phyloP scores from a whole-genome alignment of 1,284 basidiomycete species.

The Volvariella volvacea region DNA sequence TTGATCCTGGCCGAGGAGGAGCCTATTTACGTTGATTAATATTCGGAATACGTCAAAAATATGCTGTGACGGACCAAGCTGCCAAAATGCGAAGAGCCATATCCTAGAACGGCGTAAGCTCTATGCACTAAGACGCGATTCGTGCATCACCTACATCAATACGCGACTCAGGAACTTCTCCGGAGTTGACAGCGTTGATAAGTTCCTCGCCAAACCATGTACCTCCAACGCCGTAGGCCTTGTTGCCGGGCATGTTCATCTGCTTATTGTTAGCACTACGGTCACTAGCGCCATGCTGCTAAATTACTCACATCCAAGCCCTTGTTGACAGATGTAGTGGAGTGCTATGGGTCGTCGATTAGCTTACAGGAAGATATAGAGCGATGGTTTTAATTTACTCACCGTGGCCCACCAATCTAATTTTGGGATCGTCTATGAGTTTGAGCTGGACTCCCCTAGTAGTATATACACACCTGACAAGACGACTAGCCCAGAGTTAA shows the following conservation, averaged over 20 bases:
- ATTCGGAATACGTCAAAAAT: not conserved
- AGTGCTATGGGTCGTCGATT: slow-evolving; percentile 26
- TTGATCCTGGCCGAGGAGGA: slow-evolving; percentile 53
- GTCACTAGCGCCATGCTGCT: not conserved
- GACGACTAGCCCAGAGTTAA: not conserved
- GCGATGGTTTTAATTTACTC: slow-evolving; percentile 10
- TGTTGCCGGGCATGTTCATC: slow-evolving; percentile 73
- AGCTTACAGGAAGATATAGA: slow-evolving; percentile 8
- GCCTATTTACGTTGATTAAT: no score
- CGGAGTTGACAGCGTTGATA: slow-evolving; percentile 44
- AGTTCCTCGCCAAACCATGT: slow-evolving; percentile 42
- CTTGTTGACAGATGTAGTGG: slow-evolving; percentile 50
- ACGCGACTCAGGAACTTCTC: slow-evolving; percentile 41
- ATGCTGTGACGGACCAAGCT: slow-evolving; percentile 35
- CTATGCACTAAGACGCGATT: not conserved
- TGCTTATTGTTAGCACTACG: slow-evolving; percentile 17
- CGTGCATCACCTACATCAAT: slow-evolving; percentile 32
- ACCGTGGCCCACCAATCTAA: slow-evolving; percentile 66
- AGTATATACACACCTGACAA: no score
- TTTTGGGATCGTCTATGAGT: slow-evolving; percentile 21
- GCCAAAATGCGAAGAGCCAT: slow-evolving; percentile 61
- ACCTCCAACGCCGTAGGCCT: slow-evolving; percentile 40
- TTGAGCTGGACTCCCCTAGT: no score
- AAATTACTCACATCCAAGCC: slow-evolving; percentile 59
- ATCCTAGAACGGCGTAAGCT: slow-evolving; percentile 30